Conservation (phyloP, 108 stramenopile species). For the Bacterosira constricta region DNA sequence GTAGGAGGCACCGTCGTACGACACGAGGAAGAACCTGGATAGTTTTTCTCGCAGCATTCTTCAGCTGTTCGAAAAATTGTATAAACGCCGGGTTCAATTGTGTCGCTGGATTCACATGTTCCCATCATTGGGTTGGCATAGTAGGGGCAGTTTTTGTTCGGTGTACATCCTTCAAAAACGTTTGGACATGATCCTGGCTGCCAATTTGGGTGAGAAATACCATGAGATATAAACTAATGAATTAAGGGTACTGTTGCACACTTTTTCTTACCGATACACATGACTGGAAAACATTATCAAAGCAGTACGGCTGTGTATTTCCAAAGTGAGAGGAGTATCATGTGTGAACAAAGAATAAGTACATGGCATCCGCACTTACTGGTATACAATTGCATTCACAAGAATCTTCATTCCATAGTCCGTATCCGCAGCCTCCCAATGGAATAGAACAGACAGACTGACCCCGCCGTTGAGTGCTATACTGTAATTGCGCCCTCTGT, state of each 20-base stretch:
- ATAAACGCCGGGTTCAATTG: slow-evolving; percentile 5
- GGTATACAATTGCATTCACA: slow-evolving; percentile 19
- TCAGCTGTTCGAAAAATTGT: slow-evolving; percentile 11
- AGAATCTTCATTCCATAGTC: slow-evolving; percentile 10
- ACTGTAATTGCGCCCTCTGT: no score
- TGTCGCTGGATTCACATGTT: slow-evolving; percentile 1
- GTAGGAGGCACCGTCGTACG: background rate
- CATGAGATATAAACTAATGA: no score
- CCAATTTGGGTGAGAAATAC: no score
- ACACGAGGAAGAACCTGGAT: slow-evolving; percentile 1
- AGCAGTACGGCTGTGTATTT: slow-evolving; percentile 20
- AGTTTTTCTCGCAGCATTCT: slow-evolving; percentile 16
- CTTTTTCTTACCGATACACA: slow-evolving; percentile 15
- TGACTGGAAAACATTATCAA: slow-evolving; percentile 5
- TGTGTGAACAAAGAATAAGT: no score
- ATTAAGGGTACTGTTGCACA: background rate
- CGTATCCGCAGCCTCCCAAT: slow-evolving; percentile 9
- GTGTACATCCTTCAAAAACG: slow-evolving; percentile 19
- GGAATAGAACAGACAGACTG: background rate
- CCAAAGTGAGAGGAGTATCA: no score
- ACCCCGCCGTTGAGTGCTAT: no score
- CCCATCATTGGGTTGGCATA: slow-evolving; percentile 14
- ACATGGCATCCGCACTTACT: no score
- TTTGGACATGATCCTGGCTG: slow-evolving; percentile 19
- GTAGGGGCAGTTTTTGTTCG: slow-evolving; percentile 20